Base-by-base conservation (phyloP, 768 basidiomycete genomes). In the Amanita thiersii region DNA sequence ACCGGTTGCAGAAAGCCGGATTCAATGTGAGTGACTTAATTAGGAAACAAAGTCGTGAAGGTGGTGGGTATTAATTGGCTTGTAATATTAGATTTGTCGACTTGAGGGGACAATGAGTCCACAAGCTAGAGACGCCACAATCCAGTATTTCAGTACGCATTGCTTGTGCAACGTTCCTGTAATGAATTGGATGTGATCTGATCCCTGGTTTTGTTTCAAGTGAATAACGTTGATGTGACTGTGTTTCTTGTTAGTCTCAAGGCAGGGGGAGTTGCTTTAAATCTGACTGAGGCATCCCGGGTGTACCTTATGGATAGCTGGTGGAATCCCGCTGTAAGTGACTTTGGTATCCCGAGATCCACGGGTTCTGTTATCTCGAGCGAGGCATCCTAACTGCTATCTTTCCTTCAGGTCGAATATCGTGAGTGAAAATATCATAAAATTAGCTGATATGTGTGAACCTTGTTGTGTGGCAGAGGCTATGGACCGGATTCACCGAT, bases 101-200 rank as follows among this genome's bases (percentile, higher is more conserved):
- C 66, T 98, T 33, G 91, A 97, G 61, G 96, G 96, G 25, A 87
- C 86, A 4, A 98, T 98, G 93, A 82, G 81, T n/a, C 92, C 94
- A 1, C 85, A 92, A 53, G 92, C 91, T 37, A 75, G 93, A 50
- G 91, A 96, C 60, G 86, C 89, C 1, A 94, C 91, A 12, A 93
- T 93, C 54, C 80, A 93, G 58, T 76, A 96, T 59, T 96, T 96
- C 61, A 94, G 88, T 91, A 52, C 31, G 82, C 64, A 2, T 37
- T 28, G 17, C 7, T 9, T 49, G 37, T n/a, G 9, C 19, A 24
- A 29, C 3, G 8, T 30, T 19, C 39, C 37, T 12, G 35, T 25
- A 3, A 35, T 32, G 29, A 11, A 9, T 26, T 23, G n/a, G n/a
- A n/a, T n/a, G 12, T 19, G 18, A 10, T 14, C 34, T 19, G 14